Evolutionary conservation across 208 protist genomes (phyloP), one percentile per base, ranked within the genome.

Genomic region (Jaenimonas drosophilae): DNA sequence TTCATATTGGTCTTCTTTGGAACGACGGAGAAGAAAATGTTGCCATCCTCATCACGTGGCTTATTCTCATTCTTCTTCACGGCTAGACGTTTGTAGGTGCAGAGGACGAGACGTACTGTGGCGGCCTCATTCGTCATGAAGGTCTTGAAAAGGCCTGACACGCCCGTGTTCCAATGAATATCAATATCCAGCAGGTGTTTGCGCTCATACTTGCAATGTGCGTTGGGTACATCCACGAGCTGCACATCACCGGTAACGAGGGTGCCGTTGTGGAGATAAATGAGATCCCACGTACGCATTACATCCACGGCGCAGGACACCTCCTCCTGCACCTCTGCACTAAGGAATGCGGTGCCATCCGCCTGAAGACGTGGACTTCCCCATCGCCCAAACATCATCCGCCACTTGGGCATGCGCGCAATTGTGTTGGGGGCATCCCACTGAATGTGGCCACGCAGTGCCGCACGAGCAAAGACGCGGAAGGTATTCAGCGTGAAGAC

Each of bases 271-370:
- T 88, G 75, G 17, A 90, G 60, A 61, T 79, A 78, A 23, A 93
- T 37, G n/a, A 87, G 46, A 33, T 93, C 85, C 81, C 85, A 93
- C 19, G 85, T 93, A 23, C 85, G 74, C 57, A 93, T 57, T 21
- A 68, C 56, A 9, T 84, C 64, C n/a, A 93, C 41, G 16, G 64
- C 71, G 16, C 46, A 28, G 9, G 64, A 50, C 2, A 93, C 60
- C 33, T 55, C 31, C 6, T 54, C 41, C 27, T 81, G 70, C 21
- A 60, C 51, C 0, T 55, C 23, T 6, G 19, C 11, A 20, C 16
- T 17, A 6, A 42, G 9, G 6, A 42, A 6, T 21, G n/a, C 37
- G 19, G 16, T 21, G 6, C 37, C 19, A 11, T 11, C 14, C 7
- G 37, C 7, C n/a, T 25, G 37, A 42, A 42, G 19, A 6, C 37